Conservation (phyloP, 1,284 basidiomycete genomes). For the Ganoderma sp. region DNA sequence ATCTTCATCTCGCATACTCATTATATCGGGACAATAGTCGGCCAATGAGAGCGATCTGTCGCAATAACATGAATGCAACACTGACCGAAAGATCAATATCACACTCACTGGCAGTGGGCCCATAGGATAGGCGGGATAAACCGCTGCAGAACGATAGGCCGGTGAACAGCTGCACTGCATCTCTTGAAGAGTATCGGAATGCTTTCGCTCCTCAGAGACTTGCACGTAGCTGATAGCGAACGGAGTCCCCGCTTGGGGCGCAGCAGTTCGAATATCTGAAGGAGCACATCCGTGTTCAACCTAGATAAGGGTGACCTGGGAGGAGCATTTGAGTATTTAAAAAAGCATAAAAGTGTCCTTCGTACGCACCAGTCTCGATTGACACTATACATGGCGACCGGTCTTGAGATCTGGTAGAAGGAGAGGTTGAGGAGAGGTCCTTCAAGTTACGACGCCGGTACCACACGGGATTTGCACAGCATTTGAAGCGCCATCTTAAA, state of each 20-base stretch:
- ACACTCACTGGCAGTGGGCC: background rate
- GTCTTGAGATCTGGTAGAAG: too few relatives aligned
- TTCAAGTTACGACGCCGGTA: too few relatives aligned
- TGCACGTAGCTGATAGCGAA: background rate
- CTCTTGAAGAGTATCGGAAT: background rate
- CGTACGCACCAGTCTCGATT: too few relatives aligned
- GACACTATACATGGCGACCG: too few relatives aligned
- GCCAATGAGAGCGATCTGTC: background rate
- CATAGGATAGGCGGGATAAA: background rate
- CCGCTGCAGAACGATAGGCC: background rate
- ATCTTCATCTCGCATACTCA: background rate
- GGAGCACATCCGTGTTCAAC: background rate
- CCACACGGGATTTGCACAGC: too few relatives aligned
- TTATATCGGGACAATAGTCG: background rate
- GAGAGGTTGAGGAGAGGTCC: too few relatives aligned
- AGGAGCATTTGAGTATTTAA: too few relatives aligned
- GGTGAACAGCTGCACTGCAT: background rate
- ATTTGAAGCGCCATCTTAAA: too few relatives aligned
- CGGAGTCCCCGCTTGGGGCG: background rate
- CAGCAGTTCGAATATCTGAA: background rate
- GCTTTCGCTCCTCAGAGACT: background rate
- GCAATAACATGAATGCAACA: background rate
- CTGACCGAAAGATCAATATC: background rate
- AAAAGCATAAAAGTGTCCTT: too few relatives aligned
- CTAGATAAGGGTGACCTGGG: too few relatives aligned